Evolutionary conservation across 352 stramenopile species (phyloP).

Genomic region (Globisporangium paddicum): DNA sequence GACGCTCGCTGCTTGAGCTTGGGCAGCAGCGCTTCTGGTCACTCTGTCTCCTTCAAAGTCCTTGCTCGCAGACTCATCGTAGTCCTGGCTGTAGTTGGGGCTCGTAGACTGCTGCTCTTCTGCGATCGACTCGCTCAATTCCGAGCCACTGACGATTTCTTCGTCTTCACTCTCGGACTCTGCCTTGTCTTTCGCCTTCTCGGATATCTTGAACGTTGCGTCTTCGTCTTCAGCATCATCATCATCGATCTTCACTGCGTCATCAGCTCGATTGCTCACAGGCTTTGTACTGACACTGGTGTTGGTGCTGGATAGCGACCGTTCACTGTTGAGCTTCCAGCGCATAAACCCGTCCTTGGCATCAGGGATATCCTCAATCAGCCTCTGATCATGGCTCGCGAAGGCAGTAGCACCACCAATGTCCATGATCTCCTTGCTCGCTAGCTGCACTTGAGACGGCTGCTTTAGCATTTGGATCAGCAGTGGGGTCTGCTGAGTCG

Average conservation of each 20-base stretch:
- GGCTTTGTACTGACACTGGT: not conserved
- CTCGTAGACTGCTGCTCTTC: constrained; percentile 25
- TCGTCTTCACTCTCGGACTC: constrained; percentile 28
- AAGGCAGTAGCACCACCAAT: not conserved
- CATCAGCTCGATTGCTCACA: not conserved
- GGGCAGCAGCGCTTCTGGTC: not conserved
- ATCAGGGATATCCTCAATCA: not conserved
- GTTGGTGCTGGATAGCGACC: not conserved
- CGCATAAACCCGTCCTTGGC: not conserved
- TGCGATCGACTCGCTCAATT: constrained; percentile 50
- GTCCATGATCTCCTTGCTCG: not conserved
- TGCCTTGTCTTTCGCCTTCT: constrained; percentile 10
- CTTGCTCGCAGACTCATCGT: constrained; percentile 24
- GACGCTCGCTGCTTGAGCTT: no score
- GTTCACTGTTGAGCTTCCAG: not conserved
- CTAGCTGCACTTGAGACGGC: not conserved
- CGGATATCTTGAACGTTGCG: not conserved
- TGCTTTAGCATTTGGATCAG: constrained; percentile 25
- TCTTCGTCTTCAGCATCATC: not conserved
- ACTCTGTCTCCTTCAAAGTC: constrained; percentile 12
- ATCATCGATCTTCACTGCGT: not conserved
- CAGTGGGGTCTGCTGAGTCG: constrained; percentile 11
- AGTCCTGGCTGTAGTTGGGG: constrained; percentile 18
- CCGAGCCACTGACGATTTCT: constrained; percentile 48
- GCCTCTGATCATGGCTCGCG: not conserved